These are phyloP conservation scores for Lecanicillium sp. DNA, from an alignment of 2,329 filamentous ascomycete genomes.

Conservation along the genomic window DNA sequence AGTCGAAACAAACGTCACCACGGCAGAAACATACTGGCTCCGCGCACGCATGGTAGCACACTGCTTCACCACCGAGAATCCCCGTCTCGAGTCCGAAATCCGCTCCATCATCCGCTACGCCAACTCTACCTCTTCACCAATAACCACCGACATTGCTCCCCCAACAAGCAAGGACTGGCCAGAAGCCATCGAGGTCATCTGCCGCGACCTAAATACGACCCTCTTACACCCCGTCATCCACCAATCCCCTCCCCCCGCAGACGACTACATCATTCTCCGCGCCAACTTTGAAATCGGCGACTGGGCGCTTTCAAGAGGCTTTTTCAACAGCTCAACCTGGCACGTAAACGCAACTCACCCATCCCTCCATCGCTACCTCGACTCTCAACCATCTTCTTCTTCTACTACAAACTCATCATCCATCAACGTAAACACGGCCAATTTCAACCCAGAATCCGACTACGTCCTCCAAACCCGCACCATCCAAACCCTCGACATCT, in stretches of 20 bases:
- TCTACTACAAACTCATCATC: background rate
- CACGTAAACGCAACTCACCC: slow-evolving; percentile 27
- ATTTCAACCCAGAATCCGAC: slow-evolving; percentile 21
- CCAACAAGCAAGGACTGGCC: slow-evolving; percentile 39
- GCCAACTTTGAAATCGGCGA: slow-evolving; percentile 47
- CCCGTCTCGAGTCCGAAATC: slow-evolving; percentile 20
- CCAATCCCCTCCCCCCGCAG: slow-evolving; percentile 27
- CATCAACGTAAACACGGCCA: slow-evolving; percentile 19
- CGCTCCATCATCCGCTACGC: slow-evolving; percentile 23
- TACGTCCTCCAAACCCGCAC: slow-evolving; percentile 42
- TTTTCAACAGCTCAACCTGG: slow-evolving; percentile 45
- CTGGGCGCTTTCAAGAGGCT: slow-evolving; percentile 43
- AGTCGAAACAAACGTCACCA: slow-evolving; percentile 49
- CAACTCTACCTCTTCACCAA: rapidly evolving
- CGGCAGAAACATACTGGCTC: slow-evolving; percentile 51
- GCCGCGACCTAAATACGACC: slow-evolving; percentile 44
- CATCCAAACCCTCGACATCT: slow-evolving; percentile 44
- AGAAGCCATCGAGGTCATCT: slow-evolving; percentile 37
- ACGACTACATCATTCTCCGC: slow-evolving; percentile 35
- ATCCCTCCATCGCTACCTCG: slow-evolving; percentile 26
- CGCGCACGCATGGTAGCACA: slow-evolving; percentile 40
- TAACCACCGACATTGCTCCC: background rate
- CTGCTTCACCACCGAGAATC: slow-evolving; percentile 26
- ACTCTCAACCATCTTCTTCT: slow-evolving; percentile 12
- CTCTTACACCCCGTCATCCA: slow-evolving; percentile 30